These are phyloP conservation scores for Claviceps fusiformis DNA, from an alignment of 2,329 filamentous ascomycete species.

Conservation along the genomic window DNA sequence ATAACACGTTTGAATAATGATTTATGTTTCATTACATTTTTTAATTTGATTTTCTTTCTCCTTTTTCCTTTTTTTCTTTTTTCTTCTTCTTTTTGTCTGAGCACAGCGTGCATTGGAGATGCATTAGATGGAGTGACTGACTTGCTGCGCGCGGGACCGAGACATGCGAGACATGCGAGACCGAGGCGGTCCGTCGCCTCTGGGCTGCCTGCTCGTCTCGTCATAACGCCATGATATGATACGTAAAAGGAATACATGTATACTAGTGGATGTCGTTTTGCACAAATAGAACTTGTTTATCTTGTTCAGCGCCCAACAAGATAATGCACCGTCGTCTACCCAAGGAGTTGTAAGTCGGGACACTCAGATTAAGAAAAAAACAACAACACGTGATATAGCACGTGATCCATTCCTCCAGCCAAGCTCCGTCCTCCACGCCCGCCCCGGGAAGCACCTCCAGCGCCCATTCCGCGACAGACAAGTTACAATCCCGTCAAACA, in stretches of 20 bases:
- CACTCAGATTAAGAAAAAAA: too few relatives aligned
- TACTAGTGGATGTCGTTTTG: too few relatives aligned
- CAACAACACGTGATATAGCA: too few relatives aligned
- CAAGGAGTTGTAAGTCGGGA: too few relatives aligned
- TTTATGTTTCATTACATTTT: not conserved
- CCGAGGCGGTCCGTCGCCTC: not conserved
- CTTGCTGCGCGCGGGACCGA: not conserved
- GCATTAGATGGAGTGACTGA: not conserved
- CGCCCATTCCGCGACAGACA: not conserved
- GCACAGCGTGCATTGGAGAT: not conserved
- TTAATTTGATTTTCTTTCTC: not conserved
- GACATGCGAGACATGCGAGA: not conserved
- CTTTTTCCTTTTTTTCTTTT: not conserved
- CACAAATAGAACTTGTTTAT: too few relatives aligned
- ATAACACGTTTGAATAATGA: slow-evolving; percentile 7
- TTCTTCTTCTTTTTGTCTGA: not conserved
- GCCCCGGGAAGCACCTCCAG: not conserved
- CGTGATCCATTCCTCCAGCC: too few relatives aligned
- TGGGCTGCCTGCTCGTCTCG: not conserved
- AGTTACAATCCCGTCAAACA: not conserved
- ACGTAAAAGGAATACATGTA: not conserved
- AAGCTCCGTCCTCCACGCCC: not conserved
- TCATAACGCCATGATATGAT: not conserved
- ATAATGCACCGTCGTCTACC: too few relatives aligned
- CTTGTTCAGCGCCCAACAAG: too few relatives aligned